Conservation (phyloP, 345 rosid genomes). For the Eucalyptus regnans region DNA sequence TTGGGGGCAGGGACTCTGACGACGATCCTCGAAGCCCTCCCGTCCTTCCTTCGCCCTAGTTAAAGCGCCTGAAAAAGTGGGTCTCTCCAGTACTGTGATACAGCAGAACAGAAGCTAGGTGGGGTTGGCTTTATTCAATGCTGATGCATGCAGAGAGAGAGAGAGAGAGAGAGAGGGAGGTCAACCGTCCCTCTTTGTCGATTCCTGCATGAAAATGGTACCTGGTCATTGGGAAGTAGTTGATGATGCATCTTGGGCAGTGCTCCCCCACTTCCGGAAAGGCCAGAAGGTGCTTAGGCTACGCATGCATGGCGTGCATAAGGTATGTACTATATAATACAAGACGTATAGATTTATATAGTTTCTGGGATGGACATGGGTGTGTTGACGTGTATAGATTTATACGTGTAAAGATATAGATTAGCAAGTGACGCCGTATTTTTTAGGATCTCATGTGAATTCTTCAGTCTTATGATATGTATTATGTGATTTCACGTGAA, state of each 20-base stretch:
- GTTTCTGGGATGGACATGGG: background rate
- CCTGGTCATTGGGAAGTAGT: background rate
- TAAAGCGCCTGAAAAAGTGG: background rate
- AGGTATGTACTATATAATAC: background rate
- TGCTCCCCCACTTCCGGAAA: background rate
- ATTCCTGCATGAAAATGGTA: background rate
- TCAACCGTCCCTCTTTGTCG: background rate
- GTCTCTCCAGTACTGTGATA: background rate
- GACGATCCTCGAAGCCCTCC: background rate
- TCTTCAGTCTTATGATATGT: background rate
- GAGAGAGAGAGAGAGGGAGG: background rate
- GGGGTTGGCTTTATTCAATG: background rate
- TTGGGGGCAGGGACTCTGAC: background rate
- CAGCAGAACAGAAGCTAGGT: background rate
- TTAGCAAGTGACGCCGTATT: rapidly evolving
- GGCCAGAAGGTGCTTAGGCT: background rate
- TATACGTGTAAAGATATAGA: background rate
- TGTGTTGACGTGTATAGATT: background rate
- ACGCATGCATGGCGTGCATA: background rate
- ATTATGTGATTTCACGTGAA: background rate
- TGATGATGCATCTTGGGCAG: background rate
- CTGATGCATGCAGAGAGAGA: background rate
- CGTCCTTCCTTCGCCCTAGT: background rate
- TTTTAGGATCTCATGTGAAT: background rate
- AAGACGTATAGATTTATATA: background rate